Base-by-base conservation (phyloP, 495 filamentous ascomycete genomes). In the Penicillium atrosanguineum region DNA sequence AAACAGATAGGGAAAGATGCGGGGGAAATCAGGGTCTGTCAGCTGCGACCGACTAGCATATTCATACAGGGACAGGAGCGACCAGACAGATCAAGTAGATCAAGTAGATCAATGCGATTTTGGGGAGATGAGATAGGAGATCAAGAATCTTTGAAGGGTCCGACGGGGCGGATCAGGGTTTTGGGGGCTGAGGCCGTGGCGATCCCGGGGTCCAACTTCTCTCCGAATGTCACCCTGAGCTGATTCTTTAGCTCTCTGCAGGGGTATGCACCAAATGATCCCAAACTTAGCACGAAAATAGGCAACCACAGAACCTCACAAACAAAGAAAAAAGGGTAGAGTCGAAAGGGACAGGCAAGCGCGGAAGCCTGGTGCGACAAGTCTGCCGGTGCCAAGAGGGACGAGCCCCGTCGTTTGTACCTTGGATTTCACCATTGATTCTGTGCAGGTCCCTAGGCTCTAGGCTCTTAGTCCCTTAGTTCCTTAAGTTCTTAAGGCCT, bases 91-190 rank as follows among this genome's bases (percentile, higher is more conserved):
- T 34, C 37, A 40, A 43, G 20, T 47, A 36, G 45, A 61, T 48
- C 36, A 43, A 44, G 29, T 34, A 50, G 18, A 49, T 48, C 43
- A 60, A 44, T 28, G 38, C 15, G 18, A 20, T 12, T 2, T 20
- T 50, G 31, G 40, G 56, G 56, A 48, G 21, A 37, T 56, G 50
- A 44, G n/a, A n/a, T n/a, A n/a, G n/a, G n/a, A n/a, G n/a, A n/a
- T n/a, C n/a, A n/a, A 48, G 28, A 36, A 52, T 50, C 48, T 53
- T 62, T 53, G 46, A 31, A 52, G 51, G 49, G 56, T 53, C 51
- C 36, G 43, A 43, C 37, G 40, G 31, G 48, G 28, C 47, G 28
- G 40, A 43, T 26, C 48, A 37, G 39, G 36, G 28, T 12, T 16
- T 40, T 39, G 44, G 48, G 55, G 55, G 59, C 48, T 55, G 52